Evolutionary conservation across 2,329 filamentous ascomycete species (phyloP), one percentile per base, ranked within the genome.

Genomic region (Ciborinia camelliae): DNA sequence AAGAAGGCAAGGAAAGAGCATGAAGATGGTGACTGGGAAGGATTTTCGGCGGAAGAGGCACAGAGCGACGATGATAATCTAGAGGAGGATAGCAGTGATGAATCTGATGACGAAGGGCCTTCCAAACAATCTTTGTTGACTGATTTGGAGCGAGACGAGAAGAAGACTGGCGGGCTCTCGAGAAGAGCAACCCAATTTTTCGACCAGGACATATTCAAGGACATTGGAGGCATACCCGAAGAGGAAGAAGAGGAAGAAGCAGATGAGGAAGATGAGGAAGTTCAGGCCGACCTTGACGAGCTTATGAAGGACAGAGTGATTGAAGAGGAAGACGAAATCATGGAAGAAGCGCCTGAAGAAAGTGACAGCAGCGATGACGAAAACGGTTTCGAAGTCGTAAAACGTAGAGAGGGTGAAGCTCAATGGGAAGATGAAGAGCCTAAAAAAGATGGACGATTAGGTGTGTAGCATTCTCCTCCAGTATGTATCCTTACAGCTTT

Each of bases 121-220:
- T 69, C 75, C n/a, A 79, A 81, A 18, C 80, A 81, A 69, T 76
- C 77, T 6, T 78, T 90, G 5, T 77, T 90, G 54, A 88, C 85
- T 1, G 86, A 90, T 67, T 80, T 93, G 32, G 82, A 87, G 69
- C 79, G 79, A 62, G 79, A 81, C 9, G 78, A 77, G 5, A 78
- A 79, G 45, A 80, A 81, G 15, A 76, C 79, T 9, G 80, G 80
- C 35, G 87, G 85, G 14, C 81, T 98, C n/a, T 96, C 92, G 3
- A 93, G 88, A 76, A 86, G 92, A 68, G 95, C 95, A 10, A 85
- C 89, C 12, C 84, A 89, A 67, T 99, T 99, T 79, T 99, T 99
- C 76, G 90, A 90, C 71, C 94, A 97, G 75, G 93, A 97, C 70
- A 89, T 99, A 48, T 99, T 99, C 81, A 88, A 93, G 70, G 91